Conservation (phyloP, 169 alveolate species). For the Plasmodium relictum region DNA sequence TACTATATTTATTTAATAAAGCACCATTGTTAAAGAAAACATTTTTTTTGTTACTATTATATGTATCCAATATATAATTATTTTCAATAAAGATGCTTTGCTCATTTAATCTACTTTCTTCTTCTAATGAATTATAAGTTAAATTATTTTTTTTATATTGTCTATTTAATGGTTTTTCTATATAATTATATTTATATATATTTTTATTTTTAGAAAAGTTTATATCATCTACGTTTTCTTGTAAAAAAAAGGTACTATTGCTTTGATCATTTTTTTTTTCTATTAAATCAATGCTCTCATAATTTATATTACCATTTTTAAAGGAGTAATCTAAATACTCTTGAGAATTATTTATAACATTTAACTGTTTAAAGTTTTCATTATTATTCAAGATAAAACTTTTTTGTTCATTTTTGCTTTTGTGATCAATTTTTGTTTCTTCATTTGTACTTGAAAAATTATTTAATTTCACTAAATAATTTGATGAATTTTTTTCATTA, state of each 20-base stretch:
- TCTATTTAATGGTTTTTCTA: no score
- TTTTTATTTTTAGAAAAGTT: background rate
- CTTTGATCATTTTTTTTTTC: background rate
- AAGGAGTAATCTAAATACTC: background rate
- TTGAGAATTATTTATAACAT: constrained; percentile 7
- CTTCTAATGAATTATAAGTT: background rate
- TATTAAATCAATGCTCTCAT: background rate
- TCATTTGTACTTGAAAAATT: background rate
- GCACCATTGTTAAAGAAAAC: background rate
- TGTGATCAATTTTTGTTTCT: background rate
- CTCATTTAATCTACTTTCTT: background rate
- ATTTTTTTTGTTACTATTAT: background rate
- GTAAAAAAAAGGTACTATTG: background rate
- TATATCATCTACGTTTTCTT: background rate
- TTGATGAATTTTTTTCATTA: constrained; percentile 11
- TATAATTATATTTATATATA: background rate
- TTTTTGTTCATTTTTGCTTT: constrained; percentile 6
- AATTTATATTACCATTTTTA: background rate
- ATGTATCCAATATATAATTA: background rate
- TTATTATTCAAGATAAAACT: background rate
- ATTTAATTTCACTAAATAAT: background rate
- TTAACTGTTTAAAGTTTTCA: background rate
- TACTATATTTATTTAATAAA: constrained; percentile 11
- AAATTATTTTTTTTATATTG: constrained; percentile 7
- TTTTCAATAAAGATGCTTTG: background rate